Evolutionary conservation across 1,139 yeast species (phyloP), one percentile per base, ranked within the genome.

Genomic region (Yamadazyma jaroonii): DNA sequence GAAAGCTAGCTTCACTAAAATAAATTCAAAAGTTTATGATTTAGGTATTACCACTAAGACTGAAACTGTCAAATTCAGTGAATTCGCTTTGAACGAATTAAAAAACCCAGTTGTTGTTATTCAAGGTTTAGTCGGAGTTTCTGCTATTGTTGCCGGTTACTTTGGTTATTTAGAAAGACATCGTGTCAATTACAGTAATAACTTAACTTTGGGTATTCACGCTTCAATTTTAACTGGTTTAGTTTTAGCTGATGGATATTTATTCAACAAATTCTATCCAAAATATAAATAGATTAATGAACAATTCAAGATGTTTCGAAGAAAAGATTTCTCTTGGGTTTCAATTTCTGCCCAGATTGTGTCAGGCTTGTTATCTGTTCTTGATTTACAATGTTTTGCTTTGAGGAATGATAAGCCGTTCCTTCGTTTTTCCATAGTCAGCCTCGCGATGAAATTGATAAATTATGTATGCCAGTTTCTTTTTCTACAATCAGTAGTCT

Each of bases 81-180:
- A 23, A 9, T n/a, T 21, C 9, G 31, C 45, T 7, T 34, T 30
- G 13, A 32, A 31, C 7, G 52, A 48, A 37, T 63, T 80, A 46
- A 70, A 78, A 53, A 79, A 81, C 62, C 87, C 87, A 1, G 84
- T 76, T 11, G 83, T 81, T 36, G 61, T 76, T 15, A 59, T 75
- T 27, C 84, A 80, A 57, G 57, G 72, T 2, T 62, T 77, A 30
- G 69, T 78, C 34, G 73, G 77, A 23, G 54, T 72, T n/a, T 67
- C 76, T 34, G 75, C 77, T 7, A 55, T 70, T 27, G 65, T 72
- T 25, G 78, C 77, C 8, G 69, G 76, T 20, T 65, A 75, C 49
- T 61, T 64, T 42, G 79, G 74, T 15, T 75, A 73, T 53, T 64
- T 74, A 44, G 81, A 79, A 52, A 74, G 81, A 59, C 68, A 71